Percentiles rank a stretch among this genome's conserved stretches.
Evolutionary conservation across 495 filamentous ascomycete species (phyloP).

Genomic region (Aspergillus diversus): DNA sequence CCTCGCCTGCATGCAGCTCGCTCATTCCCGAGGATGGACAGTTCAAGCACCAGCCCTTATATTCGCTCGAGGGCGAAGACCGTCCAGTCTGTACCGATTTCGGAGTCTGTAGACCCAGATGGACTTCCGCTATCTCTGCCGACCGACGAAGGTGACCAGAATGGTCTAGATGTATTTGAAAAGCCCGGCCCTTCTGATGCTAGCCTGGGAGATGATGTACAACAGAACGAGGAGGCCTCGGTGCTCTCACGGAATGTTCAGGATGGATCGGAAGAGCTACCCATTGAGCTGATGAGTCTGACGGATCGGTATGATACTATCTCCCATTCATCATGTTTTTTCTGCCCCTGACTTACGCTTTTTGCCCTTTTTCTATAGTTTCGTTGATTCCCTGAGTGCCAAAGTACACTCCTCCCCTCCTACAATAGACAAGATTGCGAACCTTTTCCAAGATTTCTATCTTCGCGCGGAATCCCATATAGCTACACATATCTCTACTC

Average conservation of each 20-base stretch:
- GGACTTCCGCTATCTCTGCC: constrained; percentile 31
- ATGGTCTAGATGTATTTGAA: constrained; percentile 50
- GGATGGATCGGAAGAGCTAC: constrained; percentile 79
- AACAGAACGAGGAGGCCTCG: constrained; percentile 46
- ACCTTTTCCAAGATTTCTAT: constrained; percentile 96
- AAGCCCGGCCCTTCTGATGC: constrained; percentile 55
- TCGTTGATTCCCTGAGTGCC: constrained; percentile 87
- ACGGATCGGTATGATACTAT: constrained; percentile 71
- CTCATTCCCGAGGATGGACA: constrained; percentile 60
- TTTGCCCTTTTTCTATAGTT: constrained; percentile 53
- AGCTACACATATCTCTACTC: constrained; percentile 79
- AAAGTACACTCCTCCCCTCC: constrained; percentile 85
- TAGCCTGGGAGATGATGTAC: constrained; percentile 52
- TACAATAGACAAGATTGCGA: constrained; percentile 78
- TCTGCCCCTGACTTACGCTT: neutral
- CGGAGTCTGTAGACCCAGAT: constrained; percentile 43
- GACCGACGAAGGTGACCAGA: constrained; percentile 34
- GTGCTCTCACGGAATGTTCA: constrained; percentile 53
- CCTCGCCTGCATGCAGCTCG: constrained; percentile 44
- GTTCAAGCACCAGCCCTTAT: constrained; percentile 44
- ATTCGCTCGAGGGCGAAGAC: constrained; percentile 63
- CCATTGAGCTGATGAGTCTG: constrained; percentile 87
- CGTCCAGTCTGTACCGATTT: constrained; percentile 56
- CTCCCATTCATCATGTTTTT: neutral
- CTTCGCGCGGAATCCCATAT: constrained; percentile 79